phyloP scores from a whole-genome alignment of 352 stramenopile genomes.

The Nothophytophthora sp. region DNA sequence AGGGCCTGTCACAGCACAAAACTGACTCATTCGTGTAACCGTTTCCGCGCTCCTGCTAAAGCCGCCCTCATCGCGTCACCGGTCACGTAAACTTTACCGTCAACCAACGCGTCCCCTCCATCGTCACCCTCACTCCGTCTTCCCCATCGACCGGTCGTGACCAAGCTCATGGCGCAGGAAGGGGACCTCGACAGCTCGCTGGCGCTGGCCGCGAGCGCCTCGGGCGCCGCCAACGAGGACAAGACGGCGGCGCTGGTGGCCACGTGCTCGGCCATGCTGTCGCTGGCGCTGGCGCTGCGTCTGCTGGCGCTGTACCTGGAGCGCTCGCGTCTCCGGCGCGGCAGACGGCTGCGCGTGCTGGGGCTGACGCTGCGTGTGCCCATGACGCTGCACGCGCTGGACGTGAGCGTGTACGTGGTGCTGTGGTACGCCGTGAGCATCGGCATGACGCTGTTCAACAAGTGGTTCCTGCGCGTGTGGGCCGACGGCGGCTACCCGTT shows the following conservation, averaged over 20 bases:
- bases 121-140: neutral
- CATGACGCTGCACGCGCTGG: slow-evolving; percentile 51
- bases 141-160: slow-evolving; percentile 19
- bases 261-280: slow-evolving; percentile 67
- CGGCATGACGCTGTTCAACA: slow-evolving; percentile 86
- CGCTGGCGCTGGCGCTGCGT: slow-evolving; percentile 45
- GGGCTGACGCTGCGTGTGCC: slow-evolving; percentile 20
- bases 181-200: slow-evolving; percentile 9
- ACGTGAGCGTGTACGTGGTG: slow-evolving; percentile 73
- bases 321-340: slow-evolving; percentile 15
- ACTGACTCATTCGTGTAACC: too few species aligned
- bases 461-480: slow-evolving; percentile 82
- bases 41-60: too few species aligned
- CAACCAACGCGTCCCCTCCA: too few species aligned
- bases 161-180: slow-evolving; percentile 10
- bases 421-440: slow-evolving; percentile 88
- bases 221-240: slow-evolving; percentile 26
- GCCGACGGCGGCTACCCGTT: slow-evolving; percentile 70
- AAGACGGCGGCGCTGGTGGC: slow-evolving; percentile 54
- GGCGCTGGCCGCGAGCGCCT: too few species aligned
- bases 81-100: too few species aligned
- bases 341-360: slow-evolving; percentile 21
- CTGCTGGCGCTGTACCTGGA: slow-evolving; percentile 39
- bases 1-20: too few species aligned
- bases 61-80: too few species aligned